These are phyloP conservation scores for Dendrobium huoshanense DNA, from an alignment of 106 monocot species.

Conservation along the genomic window DNA sequence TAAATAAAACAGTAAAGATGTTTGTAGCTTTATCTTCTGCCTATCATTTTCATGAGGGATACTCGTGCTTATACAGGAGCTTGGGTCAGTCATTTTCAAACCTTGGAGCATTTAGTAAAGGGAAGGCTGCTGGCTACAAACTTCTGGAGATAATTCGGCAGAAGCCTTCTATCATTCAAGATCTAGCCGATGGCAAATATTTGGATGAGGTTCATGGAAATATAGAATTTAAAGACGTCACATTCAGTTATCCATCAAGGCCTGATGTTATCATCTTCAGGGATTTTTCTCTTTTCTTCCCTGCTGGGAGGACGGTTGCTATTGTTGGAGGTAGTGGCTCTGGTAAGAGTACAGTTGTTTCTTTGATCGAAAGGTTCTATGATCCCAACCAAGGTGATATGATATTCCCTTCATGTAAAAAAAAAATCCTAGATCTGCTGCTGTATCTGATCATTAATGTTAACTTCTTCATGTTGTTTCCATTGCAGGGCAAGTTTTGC, in stretches of 20 bases:
- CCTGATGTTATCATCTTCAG: slow-evolving; percentile 87
- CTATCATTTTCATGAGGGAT: neutral
- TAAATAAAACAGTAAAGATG: neutral
- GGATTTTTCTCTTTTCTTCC: slow-evolving; percentile 83
- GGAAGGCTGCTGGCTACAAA: slow-evolving; percentile 89
- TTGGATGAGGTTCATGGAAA: slow-evolving; percentile 81
- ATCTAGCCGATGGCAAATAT: slow-evolving; percentile 57
- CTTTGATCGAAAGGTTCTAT: slow-evolving; percentile 94
- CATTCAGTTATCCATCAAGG: slow-evolving; percentile 92
- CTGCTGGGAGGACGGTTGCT: slow-evolving; percentile 88
- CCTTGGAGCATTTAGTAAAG: slow-evolving; percentile 95
- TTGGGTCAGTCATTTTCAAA: slow-evolving; percentile 92
- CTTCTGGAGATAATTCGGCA: slow-evolving; percentile 80
- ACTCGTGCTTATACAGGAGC: slow-evolving; percentile 52
- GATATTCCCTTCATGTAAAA: neutral
- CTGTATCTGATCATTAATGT: neutral
- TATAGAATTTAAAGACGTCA: slow-evolving; percentile 87
- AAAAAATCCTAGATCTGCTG: neutral
- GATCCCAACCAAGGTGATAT: slow-evolving; percentile 90
- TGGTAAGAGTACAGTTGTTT: slow-evolving; percentile 91
- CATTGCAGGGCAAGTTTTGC: slow-evolving; percentile 74
- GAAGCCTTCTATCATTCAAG: slow-evolving; percentile 76
- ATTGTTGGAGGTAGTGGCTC: slow-evolving; percentile 98
- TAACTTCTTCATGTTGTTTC: neutral
- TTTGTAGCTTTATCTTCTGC: neutral